Conservation (phyloP, 164 flowering plant species). For the grape (Vitis vinifera) region ASM3070453v1 NC_081814.1:6251501-6252000, state of each 20-base stretch:
- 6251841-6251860: not conserved
- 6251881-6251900: too few relatives aligned
- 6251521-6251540: conserved; percentile 31
- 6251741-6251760: not conserved
- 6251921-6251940: too few relatives aligned
- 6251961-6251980: not conserved
- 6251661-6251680: conserved; percentile 77
- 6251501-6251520: conserved; percentile 31
- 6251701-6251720: conserved; percentile 55
- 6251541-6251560: conserved; percentile 34
- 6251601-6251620: conserved; percentile 63
- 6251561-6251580: conserved; percentile 1
- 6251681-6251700: conserved; percentile 52
- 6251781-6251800: not conserved
- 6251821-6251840: not conserved
- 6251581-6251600: conserved; percentile 28
- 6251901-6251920: too few relatives aligned
- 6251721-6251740: conserved; percentile 62
- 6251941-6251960: not conserved
- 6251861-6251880: too few relatives aligned
- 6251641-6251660: conserved; percentile 61
- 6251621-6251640: conserved; percentile 51
- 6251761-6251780: not conserved
- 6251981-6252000: not conserved
- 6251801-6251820: not conserved